Percentiles rank a stretch among this genome's conserved stretches.
These are phyloP conservation scores for Globisporangium alternatum DNA, from an alignment of 352 stramenopile species.

Conservation along the genomic window DNA sequence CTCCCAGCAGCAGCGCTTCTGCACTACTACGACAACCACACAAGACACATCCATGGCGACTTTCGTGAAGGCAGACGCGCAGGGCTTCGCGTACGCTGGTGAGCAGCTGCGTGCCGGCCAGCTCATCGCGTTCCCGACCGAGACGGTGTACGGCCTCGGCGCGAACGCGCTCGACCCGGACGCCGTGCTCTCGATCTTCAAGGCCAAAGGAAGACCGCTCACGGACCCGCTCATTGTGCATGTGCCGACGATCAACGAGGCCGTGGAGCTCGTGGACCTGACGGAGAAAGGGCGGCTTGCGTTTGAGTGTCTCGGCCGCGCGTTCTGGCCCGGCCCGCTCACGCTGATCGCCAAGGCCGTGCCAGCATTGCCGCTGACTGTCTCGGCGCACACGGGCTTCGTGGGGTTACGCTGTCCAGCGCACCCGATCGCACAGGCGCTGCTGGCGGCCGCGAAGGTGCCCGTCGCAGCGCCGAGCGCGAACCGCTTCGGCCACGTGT, in stretches of 20 bases:
- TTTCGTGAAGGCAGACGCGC: conserved; percentile 41
- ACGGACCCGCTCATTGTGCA: conserved; percentile 99
- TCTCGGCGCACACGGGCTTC: conserved; percentile 95
- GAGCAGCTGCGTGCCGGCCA: conserved; percentile 69
- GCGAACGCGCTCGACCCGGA: conserved; percentile 94
- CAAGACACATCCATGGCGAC: conserved; percentile 8
- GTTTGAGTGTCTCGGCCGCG: conserved; percentile 82
- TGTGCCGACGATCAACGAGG: conserved; percentile 85
- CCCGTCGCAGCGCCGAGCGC: conserved; percentile 97
- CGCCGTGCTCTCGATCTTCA: conserved; percentile 96
- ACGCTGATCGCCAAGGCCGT: conserved; percentile 95
- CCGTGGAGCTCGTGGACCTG: conserved; percentile 89
- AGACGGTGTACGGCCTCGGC: conserved; percentile 99
- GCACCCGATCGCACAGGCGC: conserved; percentile 88
- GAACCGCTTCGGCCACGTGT: conserved; percentile 99
- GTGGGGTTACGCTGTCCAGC: conserved; percentile 95
- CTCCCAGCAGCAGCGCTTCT: background rate
- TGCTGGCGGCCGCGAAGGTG: conserved; percentile 89
- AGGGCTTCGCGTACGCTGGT: conserved; percentile 49
- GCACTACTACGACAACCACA: background rate
- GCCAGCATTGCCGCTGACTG: conserved; percentile 66
- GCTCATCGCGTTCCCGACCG: conserved; percentile 96
- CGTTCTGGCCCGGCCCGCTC: conserved; percentile 97
- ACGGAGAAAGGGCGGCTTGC: conserved; percentile 47
- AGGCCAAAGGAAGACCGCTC: conserved; percentile 92